Percentiles rank a stretch among this genome's conserved stretches.
These are phyloP conservation scores for Mycena amicta DNA, from an alignment of 768 basidiomycete species.

Conservation along the genomic window DNA sequence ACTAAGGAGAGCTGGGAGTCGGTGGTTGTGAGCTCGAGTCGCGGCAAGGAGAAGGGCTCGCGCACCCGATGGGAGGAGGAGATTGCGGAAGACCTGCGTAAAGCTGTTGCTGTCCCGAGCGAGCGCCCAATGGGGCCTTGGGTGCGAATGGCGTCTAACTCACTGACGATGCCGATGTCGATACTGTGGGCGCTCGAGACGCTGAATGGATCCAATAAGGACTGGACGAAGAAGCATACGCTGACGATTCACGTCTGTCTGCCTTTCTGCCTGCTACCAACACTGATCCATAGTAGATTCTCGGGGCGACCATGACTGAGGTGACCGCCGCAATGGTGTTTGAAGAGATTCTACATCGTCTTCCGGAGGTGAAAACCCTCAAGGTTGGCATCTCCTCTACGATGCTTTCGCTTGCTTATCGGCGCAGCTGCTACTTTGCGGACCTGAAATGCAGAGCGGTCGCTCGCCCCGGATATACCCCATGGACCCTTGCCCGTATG, in stretches of 20 bases:
- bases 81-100: constrained; percentile 23
- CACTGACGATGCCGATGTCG: constrained; percentile 35
- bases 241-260: constrained; percentile 34
- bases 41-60: constrained; percentile 1
- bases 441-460: constrained; percentile 21
- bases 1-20: constrained; percentile 28
- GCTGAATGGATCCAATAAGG: constrained; percentile 26
- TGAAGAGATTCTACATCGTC: constrained; percentile 28
- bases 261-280: not conserved
- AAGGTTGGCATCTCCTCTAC: too few relatives aligned
- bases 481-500: constrained; percentile 10
- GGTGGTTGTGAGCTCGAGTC: constrained; percentile 15
- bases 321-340: constrained; percentile 10
- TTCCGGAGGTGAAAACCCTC: constrained; percentile 25
- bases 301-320: constrained; percentile 21
- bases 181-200: constrained; percentile 35
- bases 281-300: constrained; percentile 19
- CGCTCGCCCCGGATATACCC: not conserved
- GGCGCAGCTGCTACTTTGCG: constrained; percentile 26
- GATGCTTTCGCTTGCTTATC: too few relatives aligned
- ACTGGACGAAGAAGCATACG: constrained; percentile 34
- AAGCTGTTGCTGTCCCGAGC: constrained; percentile 1
- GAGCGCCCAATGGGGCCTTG: constrained; percentile 14
- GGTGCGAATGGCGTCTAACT: constrained; percentile 30
- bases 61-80: constrained; percentile 29